A percentile compares a stretch with the other conserved stretches of the same genome.
phyloP scores from a whole-genome alignment of 2,329 filamentous ascomycete genomes.

The Colletotrichum graminicola region DNA sequence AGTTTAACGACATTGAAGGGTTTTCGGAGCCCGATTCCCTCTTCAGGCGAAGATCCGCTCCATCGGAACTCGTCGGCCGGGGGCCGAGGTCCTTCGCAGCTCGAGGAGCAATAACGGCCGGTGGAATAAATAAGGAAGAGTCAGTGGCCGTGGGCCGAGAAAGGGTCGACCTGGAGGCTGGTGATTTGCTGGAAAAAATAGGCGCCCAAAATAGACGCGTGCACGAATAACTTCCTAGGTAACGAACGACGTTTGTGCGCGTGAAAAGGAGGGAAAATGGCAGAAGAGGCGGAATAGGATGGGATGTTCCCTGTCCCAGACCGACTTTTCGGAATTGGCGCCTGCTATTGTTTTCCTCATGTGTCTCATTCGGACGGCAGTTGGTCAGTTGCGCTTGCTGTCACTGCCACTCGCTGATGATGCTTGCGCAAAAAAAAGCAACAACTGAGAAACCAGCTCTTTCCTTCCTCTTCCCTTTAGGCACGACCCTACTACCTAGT shows the following conservation, averaged over 20 bases:
- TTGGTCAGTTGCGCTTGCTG: background rate
- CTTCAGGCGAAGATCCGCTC: constrained; percentile 27
- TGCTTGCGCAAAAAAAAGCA: background rate
- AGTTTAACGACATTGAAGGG: constrained; percentile 38
- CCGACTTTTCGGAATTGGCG: constrained; percentile 27
- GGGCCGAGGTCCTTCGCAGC: background rate
- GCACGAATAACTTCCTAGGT: background rate
- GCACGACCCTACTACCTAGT: no score
- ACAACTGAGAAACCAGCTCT: background rate
- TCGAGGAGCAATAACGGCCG: background rate
- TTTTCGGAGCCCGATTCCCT: constrained; percentile 18
- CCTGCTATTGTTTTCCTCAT: background rate
- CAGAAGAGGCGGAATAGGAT: constrained; percentile 15
- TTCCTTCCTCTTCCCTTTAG: background rate
- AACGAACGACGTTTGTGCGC: background rate
- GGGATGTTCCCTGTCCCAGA: constrained; percentile 38
- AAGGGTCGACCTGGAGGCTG: constrained; percentile 28
- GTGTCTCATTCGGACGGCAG: constrained; percentile 3
- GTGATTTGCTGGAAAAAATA: constrained; percentile 33
- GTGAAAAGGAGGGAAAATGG: background rate
- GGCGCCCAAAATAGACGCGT: constrained; percentile 31
- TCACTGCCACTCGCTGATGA: no score
- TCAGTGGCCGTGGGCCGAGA: background rate
- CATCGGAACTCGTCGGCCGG: background rate
- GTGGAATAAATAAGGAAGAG: background rate